These are phyloP conservation scores for Xerocomus nothofagi DNA, from an alignment of 1,284 basidiomycete species.

Conservation along the genomic window DNA sequence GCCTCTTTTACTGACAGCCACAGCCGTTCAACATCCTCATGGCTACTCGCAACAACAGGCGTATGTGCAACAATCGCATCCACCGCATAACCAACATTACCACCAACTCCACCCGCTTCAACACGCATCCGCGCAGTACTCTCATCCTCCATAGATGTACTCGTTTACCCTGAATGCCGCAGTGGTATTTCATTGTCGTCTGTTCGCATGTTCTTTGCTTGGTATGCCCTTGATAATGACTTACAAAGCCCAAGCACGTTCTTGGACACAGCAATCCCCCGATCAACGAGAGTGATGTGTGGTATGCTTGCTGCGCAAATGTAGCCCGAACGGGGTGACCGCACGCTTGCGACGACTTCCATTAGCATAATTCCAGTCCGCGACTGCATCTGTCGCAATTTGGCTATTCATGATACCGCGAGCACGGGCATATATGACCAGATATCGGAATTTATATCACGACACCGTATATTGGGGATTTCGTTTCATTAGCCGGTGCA, in stretches of 20 bases:
- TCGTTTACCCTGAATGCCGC: background rate
- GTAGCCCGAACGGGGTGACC: background rate
- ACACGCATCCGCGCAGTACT: slow-evolving; percentile 12
- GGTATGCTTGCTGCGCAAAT: background rate
- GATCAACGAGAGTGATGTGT: no score
- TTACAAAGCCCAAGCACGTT: background rate
- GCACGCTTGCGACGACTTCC: background rate
- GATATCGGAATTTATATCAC: background rate
- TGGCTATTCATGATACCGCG: background rate
- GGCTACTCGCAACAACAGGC: slow-evolving; percentile 11
- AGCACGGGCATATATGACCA: background rate
- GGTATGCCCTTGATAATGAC: slow-evolving; percentile 5
- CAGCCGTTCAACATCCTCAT: slow-evolving; percentile 4
- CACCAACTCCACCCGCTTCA: slow-evolving; percentile 11
- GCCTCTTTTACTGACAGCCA: slow-evolving; percentile 15
- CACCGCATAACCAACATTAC: slow-evolving; percentile 13
- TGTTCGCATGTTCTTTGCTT: slow-evolving; percentile 2
- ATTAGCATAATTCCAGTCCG: slow-evolving; percentile 1
- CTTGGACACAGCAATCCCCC: background rate
- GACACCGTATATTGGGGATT: background rate
- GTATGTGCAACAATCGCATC: slow-evolving; percentile 12
- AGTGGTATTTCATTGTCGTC: background rate
- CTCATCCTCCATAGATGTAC: slow-evolving; percentile 17
- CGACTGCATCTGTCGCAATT: background rate
- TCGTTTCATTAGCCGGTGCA: background rate